A percentile compares a stretch with the other conserved stretches of the same genome.
Conservation (phyloP, 805 yeast species). For the Hemisphaericaspora nanyangensis region DNA sequence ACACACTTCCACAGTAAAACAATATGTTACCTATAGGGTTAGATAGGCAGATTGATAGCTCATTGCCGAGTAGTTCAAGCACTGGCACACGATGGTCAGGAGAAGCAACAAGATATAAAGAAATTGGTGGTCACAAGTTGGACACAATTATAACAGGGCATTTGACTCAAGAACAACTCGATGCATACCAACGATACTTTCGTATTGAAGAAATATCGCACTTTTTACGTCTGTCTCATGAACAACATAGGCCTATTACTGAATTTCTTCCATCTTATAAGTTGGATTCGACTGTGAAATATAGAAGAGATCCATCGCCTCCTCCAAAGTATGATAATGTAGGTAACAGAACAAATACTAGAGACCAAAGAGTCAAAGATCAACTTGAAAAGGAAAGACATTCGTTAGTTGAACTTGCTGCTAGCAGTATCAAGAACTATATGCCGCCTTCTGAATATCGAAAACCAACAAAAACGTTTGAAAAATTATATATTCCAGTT, state of each 20-base stretch:
- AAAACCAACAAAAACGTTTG: slow-evolving; percentile 64
- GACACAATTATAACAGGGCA: slow-evolving; percentile 41
- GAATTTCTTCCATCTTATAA: slow-evolving; percentile 45
- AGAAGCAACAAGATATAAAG: slow-evolving; percentile 22
- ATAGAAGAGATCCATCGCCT: slow-evolving; percentile 72
- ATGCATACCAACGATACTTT: slow-evolving; percentile 63
- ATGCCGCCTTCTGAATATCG: slow-evolving; percentile 78
- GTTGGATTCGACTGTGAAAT: slow-evolving; percentile 26
- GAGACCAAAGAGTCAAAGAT: slow-evolving; percentile 62
- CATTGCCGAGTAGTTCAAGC: background rate
- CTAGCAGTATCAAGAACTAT: slow-evolving; percentile 68
- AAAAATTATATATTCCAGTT: slow-evolving; percentile 81
- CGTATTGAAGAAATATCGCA: slow-evolving; percentile 79
- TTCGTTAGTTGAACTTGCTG: slow-evolving; percentile 68
- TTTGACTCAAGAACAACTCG: slow-evolving; percentile 66
- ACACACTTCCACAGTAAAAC: no score
- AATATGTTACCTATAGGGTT: slow-evolving; percentile 7
- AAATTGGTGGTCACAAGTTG: slow-evolving; percentile 17
- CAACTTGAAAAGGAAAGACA: slow-evolving; percentile 77
- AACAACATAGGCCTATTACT: slow-evolving; percentile 31
- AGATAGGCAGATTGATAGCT: slow-evolving; percentile 1
- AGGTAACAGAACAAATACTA: slow-evolving; percentile 84
- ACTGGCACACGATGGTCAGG: slow-evolving; percentile 32
- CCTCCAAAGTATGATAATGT: slow-evolving; percentile 82
- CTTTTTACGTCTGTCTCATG: slow-evolving; percentile 38